Percentiles rank a stretch among this genome's conserved stretches.
These are phyloP conservation scores for Selenicereus undatus DNA, from an alignment of 148 eudicot species.

Conservation along the genomic window DNA sequence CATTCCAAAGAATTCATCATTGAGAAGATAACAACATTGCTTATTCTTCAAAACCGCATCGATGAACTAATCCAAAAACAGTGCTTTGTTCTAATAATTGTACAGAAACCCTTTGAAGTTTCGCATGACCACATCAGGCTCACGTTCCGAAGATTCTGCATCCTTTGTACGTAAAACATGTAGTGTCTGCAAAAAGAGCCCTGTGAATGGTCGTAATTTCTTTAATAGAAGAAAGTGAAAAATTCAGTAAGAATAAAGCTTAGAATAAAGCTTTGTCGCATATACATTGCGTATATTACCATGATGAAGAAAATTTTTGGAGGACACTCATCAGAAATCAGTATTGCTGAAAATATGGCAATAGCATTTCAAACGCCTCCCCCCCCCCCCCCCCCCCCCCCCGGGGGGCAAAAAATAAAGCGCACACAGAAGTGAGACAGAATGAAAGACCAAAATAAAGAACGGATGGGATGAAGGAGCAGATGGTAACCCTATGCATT, in stretches of 20 bases:
- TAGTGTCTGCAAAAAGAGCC: background rate
- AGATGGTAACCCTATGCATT: slow-evolving; percentile 18
- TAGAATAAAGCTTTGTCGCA: too few species aligned
- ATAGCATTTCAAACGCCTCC: too few species aligned
- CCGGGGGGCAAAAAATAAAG: too few species aligned
- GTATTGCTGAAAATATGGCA: background rate
- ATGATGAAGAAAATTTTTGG: background rate
- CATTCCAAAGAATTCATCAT: too few species aligned
- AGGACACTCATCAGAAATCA: background rate
- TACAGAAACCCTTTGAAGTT: background rate
- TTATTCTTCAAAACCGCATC: too few species aligned
- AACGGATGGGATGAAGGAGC: background rate
- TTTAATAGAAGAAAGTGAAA: too few species aligned
- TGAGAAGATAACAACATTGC: too few species aligned
- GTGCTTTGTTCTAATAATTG: background rate
- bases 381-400: too few species aligned
- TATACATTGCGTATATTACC: background rate
- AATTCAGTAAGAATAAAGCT: too few species aligned
- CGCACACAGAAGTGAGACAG: background rate
- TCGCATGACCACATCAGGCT: background rate
- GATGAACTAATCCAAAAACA: background rate
- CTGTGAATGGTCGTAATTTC: background rate
- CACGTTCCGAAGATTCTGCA: background rate
- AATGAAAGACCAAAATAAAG: background rate
- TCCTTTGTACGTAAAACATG: background rate